phyloP scores from a whole-genome alignment of 1,284 basidiomycete genomes.

The Singerocomus inundabilis region DNA sequence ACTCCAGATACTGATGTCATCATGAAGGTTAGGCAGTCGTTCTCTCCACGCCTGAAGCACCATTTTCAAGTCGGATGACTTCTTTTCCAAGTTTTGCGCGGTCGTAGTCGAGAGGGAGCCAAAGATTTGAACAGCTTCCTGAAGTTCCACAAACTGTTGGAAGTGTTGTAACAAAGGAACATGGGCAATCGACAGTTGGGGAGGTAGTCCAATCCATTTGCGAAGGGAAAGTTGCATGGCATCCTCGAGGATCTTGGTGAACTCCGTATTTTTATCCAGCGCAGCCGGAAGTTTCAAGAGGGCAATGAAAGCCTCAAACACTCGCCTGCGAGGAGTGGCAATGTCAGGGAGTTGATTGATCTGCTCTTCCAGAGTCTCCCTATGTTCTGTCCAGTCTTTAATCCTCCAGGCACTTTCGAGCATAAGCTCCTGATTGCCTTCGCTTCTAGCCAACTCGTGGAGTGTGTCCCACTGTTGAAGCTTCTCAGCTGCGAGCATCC shows the following conservation, averaged over 20 bases:
- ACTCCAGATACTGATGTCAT: constrained; percentile 99
- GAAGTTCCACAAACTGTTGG: constrained; percentile 98
- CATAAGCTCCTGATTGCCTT: constrained; percentile 90
- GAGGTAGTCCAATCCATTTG: constrained; percentile 93
- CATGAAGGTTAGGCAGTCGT: constrained; percentile 92
- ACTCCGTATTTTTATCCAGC: constrained; percentile 74
- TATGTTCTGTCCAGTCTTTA: constrained; percentile 87
- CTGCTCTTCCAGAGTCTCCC: constrained; percentile 82
- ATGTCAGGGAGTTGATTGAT: constrained; percentile 82
- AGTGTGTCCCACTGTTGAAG: constrained; percentile 98
- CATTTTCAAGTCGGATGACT: constrained; percentile 94
- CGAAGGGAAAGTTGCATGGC: constrained; percentile 95
- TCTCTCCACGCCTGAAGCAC: constrained; percentile 97
- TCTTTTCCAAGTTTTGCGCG: constrained; percentile 89
- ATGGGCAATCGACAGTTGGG: constrained; percentile 86
- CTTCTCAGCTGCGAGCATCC: constrained; percentile 95
- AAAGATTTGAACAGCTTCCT: constrained; percentile 96
- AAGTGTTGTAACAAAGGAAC: constrained; percentile 96
- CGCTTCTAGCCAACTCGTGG: constrained; percentile 88
- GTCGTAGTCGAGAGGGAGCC: constrained; percentile 87
- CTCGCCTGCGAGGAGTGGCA: constrained; percentile 88
- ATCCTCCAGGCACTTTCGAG: constrained; percentile 96
- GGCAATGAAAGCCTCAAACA: constrained; percentile 95
- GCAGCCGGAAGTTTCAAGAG: constrained; percentile 69
- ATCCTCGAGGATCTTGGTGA: constrained; percentile 88